Percentiles rank a stretch among this genome's conserved stretches.
These are phyloP conservation scores for Apiospora malaysiana DNA, from an alignment of 2,329 filamentous ascomycete species.

Conservation along the genomic window DNA sequence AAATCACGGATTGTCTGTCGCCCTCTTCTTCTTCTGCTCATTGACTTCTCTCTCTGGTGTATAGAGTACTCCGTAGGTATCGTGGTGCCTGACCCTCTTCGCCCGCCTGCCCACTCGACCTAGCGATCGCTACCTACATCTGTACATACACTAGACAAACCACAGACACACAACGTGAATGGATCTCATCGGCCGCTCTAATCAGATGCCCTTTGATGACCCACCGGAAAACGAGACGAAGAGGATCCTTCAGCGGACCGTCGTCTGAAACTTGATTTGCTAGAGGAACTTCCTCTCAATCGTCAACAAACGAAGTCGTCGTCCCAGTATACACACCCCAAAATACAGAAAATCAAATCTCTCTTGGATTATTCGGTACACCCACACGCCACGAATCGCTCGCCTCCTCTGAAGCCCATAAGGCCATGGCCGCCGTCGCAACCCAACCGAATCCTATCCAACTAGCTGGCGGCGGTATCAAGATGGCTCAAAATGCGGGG, in stretches of 20 bases:
- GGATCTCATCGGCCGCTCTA: constrained; percentile 12
- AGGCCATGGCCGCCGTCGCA: constrained; percentile 30
- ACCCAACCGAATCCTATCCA: constrained; percentile 26
- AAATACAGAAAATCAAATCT: neutral
- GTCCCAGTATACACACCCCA: neutral
- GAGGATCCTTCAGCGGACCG: constrained; percentile 17
- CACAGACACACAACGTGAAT: neutral
- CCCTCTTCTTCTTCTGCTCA: too few relatives aligned
- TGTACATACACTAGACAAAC: too few relatives aligned
- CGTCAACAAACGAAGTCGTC: constrained; percentile 6
- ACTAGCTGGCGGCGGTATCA: constrained; percentile 24
- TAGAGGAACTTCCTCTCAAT: constrained; percentile 8
- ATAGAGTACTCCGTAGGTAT: too few relatives aligned
- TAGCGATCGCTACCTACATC: too few relatives aligned
- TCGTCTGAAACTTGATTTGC: constrained; percentile 21
- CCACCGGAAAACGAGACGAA: constrained; percentile 16
- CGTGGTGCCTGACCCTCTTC: too few relatives aligned
- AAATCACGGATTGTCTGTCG: too few relatives aligned
- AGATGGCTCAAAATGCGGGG: constrained; percentile 26
- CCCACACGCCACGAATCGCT: constrained; percentile 29
- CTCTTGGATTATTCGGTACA: neutral
- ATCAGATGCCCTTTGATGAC: constrained; percentile 9
- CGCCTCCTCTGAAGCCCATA: constrained; percentile 31
- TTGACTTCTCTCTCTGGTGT: too few relatives aligned
- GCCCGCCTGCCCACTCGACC: too few relatives aligned